A percentile compares a stretch with the other conserved stretches of the same genome.
Evolutionary conservation across 805 yeast genomes (phyloP).

Genomic region (Myxozyma geophila): DNA sequence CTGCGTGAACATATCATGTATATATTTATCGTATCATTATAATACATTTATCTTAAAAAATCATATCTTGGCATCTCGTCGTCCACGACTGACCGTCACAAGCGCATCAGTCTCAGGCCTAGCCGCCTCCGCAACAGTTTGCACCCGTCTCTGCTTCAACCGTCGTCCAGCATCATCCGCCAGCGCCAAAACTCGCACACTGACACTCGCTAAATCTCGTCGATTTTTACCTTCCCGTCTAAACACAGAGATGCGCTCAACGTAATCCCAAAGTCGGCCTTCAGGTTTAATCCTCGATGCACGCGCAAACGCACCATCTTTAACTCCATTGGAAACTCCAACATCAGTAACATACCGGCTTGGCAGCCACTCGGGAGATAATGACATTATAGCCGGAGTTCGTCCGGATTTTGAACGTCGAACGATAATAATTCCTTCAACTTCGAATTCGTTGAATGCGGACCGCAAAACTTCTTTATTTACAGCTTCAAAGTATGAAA

Average conservation of each 20-base stretch:
- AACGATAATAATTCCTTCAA: conserved; percentile 43
- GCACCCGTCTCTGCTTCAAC: conserved; percentile 32
- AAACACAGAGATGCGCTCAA: conserved; percentile 45
- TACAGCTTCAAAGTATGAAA: conserved; percentile 49
- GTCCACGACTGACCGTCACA: conserved; percentile 29
- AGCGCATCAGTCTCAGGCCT: conserved; percentile 34
- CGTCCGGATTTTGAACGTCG: conserved; percentile 37
- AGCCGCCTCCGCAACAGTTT: conserved; percentile 33
- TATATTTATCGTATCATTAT: not conserved
- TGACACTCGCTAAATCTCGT: conserved; percentile 39
- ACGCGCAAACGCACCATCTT: conserved; percentile 18
- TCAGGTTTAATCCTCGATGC: conserved; percentile 35
- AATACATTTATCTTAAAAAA: not conserved
- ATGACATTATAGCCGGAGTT: conserved; percentile 33
- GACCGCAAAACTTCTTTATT: conserved; percentile 48
- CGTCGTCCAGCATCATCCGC: conserved; percentile 37
- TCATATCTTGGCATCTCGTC: conserved; percentile 15
- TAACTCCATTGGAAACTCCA: not conserved
- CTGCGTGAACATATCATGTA: not conserved
- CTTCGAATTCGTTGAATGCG: conserved; percentile 46
- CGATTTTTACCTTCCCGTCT: conserved; percentile 47
- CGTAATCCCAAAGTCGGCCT: conserved; percentile 44
- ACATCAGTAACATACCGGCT: conserved; percentile 13
- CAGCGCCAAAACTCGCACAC: conserved; percentile 31
- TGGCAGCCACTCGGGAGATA: conserved; percentile 41